Percentiles rank a stretch among this genome's conserved stretches.
Evolutionary conservation across 2,329 filamentous ascomycete species (phyloP).

Genomic region (Pseudogymnoascus sp.): DNA sequence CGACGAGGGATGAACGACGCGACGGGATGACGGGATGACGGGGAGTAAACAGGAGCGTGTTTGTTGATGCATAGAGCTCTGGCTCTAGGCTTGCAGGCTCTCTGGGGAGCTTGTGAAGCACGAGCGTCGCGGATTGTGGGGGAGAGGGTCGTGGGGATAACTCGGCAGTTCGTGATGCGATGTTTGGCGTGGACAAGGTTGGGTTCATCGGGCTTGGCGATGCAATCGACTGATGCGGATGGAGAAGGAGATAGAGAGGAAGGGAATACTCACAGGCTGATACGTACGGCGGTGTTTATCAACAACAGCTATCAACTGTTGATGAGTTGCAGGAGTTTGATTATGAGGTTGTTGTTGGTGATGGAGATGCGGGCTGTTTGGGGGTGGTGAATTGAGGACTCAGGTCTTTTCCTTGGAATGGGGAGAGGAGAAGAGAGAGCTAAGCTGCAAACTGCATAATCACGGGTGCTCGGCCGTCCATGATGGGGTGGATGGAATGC

Average conservation of each 20-base stretch:
- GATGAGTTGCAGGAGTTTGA: background rate
- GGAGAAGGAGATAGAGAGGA: background rate
- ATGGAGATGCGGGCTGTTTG: background rate
- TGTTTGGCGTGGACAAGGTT: constrained; percentile 2
- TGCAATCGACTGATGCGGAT: background rate
- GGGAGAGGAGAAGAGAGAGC: constrained; percentile 7
- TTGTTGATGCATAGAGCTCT: background rate
- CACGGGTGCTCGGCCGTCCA: background rate
- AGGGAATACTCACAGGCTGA: background rate
- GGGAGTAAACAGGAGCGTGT: background rate
- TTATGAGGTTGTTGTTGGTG: background rate
- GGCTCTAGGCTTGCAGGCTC: background rate
- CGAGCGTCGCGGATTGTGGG: background rate
- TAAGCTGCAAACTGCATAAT: background rate
- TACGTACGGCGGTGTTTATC: background rate
- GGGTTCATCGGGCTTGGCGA: background rate
- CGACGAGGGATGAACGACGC: background rate
- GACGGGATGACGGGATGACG: background rate
- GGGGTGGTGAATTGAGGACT: constrained; percentile 3
- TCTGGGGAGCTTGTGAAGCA: background rate
- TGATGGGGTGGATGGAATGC: background rate
- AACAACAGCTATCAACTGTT: background rate
- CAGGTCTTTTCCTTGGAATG: constrained; percentile 3
- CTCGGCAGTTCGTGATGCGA: constrained; percentile 1
- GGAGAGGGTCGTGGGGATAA: background rate